phyloP scores from a whole-genome alignment of 768 basidiomycete genomes.

The Leccinum obscurum region DNA sequence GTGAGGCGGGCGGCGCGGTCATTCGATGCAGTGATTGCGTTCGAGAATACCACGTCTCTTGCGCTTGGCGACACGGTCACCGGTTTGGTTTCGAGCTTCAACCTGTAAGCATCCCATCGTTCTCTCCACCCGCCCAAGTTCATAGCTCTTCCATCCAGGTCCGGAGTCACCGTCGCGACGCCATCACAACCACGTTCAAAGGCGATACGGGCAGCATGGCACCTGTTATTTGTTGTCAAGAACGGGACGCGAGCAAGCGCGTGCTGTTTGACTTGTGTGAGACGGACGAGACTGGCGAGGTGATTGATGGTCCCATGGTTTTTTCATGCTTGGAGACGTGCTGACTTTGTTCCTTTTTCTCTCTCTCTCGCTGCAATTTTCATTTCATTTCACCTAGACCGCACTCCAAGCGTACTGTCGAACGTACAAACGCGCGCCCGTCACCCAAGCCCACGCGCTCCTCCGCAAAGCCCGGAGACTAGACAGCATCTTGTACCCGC shows the following conservation, averaged over 20 bases:
- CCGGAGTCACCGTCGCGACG: constrained; percentile 74
- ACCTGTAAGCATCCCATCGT: constrained; percentile 48
- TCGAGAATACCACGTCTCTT: constrained; percentile 81
- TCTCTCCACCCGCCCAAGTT: not conserved
- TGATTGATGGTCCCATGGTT: constrained; percentile 34
- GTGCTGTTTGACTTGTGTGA: constrained; percentile 85
- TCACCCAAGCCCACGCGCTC: constrained; percentile 75
- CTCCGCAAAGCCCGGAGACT: constrained; percentile 87
- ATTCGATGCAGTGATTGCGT: constrained; percentile 82
- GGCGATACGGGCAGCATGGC: constrained; percentile 78
- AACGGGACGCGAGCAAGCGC: constrained; percentile 64
- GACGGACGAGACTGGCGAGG: constrained; percentile 78
- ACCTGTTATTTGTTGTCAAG: constrained; percentile 75
- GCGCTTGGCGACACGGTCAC: constrained; percentile 84
- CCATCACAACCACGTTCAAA: constrained; percentile 68
- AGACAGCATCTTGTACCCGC: constrained; percentile 62
- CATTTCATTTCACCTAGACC: constrained; percentile 49
- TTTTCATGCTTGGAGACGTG: not conserved
- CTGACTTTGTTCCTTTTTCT: constrained; percentile 12
- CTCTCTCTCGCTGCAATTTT: not conserved
- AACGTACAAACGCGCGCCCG: constrained; percentile 77
- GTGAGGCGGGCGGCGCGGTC: constrained; percentile 71
- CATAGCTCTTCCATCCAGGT: constrained; percentile 46
- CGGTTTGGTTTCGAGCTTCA: constrained; percentile 93
- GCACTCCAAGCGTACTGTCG: constrained; percentile 86